A percentile compares a stretch with the other conserved stretches of the same genome.
Evolutionary conservation across 192 early-diverging fungal species (phyloP).

Genomic region (Coemansia sp.): DNA sequence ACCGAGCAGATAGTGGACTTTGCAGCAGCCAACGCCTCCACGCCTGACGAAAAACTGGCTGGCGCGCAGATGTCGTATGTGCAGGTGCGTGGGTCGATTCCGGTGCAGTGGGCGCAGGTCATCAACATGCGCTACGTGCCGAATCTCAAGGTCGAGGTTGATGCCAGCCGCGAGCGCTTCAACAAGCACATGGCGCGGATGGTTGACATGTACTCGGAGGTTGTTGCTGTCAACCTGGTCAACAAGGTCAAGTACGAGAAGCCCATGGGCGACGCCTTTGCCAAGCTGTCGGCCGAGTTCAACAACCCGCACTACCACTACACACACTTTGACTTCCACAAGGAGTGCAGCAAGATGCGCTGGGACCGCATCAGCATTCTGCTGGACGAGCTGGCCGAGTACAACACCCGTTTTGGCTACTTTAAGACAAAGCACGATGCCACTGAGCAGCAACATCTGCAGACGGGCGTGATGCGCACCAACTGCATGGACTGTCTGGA

Average conservation of each 20-base stretch:
- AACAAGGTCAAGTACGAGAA: conserved; percentile 94
- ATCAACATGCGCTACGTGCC: conserved; percentile 93
- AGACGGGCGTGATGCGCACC: conserved; percentile 83
- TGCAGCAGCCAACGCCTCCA: conserved; percentile 39
- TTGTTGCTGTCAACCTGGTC: conserved; percentile 89
- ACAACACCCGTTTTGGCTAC: conserved; percentile 63
- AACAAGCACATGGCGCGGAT: conserved; percentile 30
- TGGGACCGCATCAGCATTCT: conserved; percentile 88
- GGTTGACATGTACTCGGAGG: conserved; percentile 71
- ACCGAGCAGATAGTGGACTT: conserved; percentile 89
- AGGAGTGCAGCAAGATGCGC: conserved; percentile 93
- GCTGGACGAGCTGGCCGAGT: conserved; percentile 72
- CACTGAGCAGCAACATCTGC: conserved; percentile 31
- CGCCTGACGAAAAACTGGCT: conserved; percentile 17
- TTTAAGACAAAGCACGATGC: conserved; percentile 27
- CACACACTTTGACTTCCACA: conserved; percentile 96
- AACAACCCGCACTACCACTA: conserved; percentile 66
- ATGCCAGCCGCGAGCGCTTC: conserved; percentile 42
- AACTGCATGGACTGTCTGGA: conserved; percentile 99
- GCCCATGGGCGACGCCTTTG: conserved; percentile 80
- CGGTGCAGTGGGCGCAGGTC: conserved; percentile 90
- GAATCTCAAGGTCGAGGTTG: conserved; percentile 68
- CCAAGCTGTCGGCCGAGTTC: conserved; percentile 60
- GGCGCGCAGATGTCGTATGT: conserved; percentile 70
- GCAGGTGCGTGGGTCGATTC: conserved; percentile 94